phyloP scores from a whole-genome alignment of 2,329 filamentous ascomycete genomes.

The Hypomyces perniciosus region DNA sequence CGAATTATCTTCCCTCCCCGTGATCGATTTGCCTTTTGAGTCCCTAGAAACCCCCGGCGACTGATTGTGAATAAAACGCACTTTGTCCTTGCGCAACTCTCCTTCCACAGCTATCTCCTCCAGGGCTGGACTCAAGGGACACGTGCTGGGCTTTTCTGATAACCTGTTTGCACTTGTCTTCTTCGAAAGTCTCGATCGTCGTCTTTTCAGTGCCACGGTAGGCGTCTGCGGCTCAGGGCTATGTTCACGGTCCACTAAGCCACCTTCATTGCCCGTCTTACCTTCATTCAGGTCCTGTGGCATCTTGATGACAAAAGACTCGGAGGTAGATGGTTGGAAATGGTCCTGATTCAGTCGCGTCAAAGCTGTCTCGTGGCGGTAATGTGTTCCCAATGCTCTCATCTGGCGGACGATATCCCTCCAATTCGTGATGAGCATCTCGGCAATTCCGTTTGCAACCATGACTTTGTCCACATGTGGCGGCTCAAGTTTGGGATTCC shows the following conservation, averaged over 20 bases:
- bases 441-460: conserved; percentile 52
- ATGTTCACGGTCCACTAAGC: conserved; percentile 16
- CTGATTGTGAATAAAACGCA: no score
- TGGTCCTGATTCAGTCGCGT: conserved; percentile 11
- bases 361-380: conserved; percentile 17
- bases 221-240: conserved; percentile 35
- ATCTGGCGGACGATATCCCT: conserved; percentile 57
- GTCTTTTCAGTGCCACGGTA: conserved; percentile 20
- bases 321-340: conserved; percentile 37
- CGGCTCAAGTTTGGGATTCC: conserved; percentile 13
- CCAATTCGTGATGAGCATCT: conserved; percentile 64
- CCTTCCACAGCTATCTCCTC: conserved; percentile 25
- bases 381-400: conserved; percentile 37
- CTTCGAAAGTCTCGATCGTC: conserved; percentile 15
- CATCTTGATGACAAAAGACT: conserved; percentile 28
- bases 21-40: no score
- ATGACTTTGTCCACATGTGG: conserved; percentile 49
- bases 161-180: neutral
- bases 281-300: conserved; percentile 2
- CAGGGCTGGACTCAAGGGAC: conserved; percentile 25
- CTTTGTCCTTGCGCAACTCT: conserved; percentile 1
- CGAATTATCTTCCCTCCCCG: no score
- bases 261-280: conserved; percentile 8
- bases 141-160: conserved; percentile 14
- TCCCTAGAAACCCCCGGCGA: no score